A percentile compares a stretch with the other conserved stretches of the same genome.
These are phyloP conservation scores for Leccinum subfulvum DNA, from an alignment of 1,284 basidiomycete genomes.

Conservation along the genomic window DNA sequence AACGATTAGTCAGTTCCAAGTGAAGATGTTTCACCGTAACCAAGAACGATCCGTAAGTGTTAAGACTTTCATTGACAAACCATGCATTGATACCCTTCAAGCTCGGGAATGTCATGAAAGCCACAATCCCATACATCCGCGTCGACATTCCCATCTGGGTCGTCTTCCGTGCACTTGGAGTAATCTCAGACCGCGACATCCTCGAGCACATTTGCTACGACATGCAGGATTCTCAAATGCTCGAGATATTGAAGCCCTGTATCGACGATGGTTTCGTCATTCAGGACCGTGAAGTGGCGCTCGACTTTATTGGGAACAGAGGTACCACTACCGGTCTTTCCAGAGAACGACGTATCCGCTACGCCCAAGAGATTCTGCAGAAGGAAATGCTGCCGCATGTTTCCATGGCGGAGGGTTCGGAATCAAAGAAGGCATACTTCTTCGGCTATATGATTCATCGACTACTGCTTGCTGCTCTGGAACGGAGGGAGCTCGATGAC, in stretches of 20 bases:
- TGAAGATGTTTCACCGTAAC: conserved; percentile 92
- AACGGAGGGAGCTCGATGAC: conserved; percentile 95
- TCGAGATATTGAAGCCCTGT: conserved; percentile 98
- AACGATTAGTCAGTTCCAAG: conserved; percentile 97
- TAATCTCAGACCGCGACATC: conserved; percentile 97
- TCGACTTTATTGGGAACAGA: conserved; percentile 98
- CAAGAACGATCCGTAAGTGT: conserved; percentile 79
- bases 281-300: conserved; percentile 93
- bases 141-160: conserved; percentile 99
- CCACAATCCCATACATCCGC: conserved; percentile 97
- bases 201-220: conserved; percentile 99
- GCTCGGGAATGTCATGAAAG: conserved; percentile 94
- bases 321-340: conserved; percentile 94
- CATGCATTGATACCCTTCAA: conserved; percentile 29
- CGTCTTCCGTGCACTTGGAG: conserved; percentile 96
- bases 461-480: conserved; percentile 88
- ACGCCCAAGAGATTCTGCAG: conserved; percentile 97
- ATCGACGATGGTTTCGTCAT: conserved; percentile 99
- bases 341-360: conserved; percentile 88
- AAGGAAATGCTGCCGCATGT: conserved; percentile 99
- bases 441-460: conserved; percentile 99
- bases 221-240: conserved; percentile 91
- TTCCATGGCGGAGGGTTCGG: conserved; percentile 93
- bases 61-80: neutral
- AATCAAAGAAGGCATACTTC: conserved; percentile 99